Conservation (phyloP, 2,329 filamentous ascomycete genomes). For the Blastomyces gilchristii region DNA sequence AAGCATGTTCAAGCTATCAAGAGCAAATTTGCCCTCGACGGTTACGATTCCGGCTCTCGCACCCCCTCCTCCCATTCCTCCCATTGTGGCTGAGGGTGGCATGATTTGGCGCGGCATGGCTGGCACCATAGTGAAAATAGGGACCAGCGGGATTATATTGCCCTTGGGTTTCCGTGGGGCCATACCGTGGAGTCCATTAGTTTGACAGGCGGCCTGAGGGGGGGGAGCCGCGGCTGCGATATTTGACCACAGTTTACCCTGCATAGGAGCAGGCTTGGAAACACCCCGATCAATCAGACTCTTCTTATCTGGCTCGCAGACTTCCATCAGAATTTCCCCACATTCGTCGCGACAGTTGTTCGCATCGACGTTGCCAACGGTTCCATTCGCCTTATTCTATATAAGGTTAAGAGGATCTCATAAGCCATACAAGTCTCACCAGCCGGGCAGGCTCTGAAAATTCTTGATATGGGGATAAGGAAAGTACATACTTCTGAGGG, state of each 20-base stretch:
- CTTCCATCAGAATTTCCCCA: background rate
- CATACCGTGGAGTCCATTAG: background rate
- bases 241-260: background rate
- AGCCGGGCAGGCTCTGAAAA: constrained; percentile 2
- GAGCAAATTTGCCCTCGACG: constrained; percentile 18
- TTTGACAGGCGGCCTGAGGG: background rate
- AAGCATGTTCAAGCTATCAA: constrained; percentile 19
- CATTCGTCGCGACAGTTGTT: background rate
- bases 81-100: background rate
- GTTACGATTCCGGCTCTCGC: constrained; percentile 24
- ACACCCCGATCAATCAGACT: background rate
- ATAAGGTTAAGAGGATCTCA: background rate
- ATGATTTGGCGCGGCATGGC: background rate
- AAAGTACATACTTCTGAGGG: background rate
- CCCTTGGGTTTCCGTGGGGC: background rate
- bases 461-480: constrained; percentile 8
- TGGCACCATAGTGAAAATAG: constrained; percentile 4
- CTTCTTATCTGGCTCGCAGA: background rate
- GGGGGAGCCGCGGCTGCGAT: background rate
- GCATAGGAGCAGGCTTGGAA: background rate
- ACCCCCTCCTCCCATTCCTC: constrained; percentile 1
- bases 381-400: background rate
- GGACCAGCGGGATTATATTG: background rate
- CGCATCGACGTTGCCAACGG: background rate
- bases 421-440: constrained; percentile 12